A percentile compares a stretch with the other conserved stretches of the same genome.
Evolutionary conservation across 208 protist species (phyloP).

Genomic region (Wallacemonas collosoma): DNA sequence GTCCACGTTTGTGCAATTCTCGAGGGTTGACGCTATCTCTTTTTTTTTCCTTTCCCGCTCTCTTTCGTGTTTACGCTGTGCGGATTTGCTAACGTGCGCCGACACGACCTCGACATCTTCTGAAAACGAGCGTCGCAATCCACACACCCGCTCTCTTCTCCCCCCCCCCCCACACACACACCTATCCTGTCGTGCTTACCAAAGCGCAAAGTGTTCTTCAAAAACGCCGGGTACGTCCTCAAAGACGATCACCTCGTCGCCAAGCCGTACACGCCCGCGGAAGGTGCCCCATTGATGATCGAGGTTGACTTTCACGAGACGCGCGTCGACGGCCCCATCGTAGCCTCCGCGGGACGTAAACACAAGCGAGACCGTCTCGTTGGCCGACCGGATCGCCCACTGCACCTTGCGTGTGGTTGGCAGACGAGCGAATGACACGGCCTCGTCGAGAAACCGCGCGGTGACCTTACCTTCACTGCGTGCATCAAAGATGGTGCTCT

Average conservation of each 20-base stretch:
- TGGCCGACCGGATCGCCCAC: slow-evolving; percentile 27
- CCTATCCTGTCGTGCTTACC: slow-evolving; percentile 16
- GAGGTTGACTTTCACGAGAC: slow-evolving; percentile 34
- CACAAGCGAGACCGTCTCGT: slow-evolving; percentile 23
- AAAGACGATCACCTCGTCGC: slow-evolving; percentile 21
- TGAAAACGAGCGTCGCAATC: too few relatives aligned
- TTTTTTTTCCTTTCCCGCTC: too few relatives aligned
- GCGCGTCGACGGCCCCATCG: slow-evolving; percentile 25
- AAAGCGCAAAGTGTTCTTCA: slow-evolving; percentile 45
- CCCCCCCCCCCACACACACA: too few relatives aligned
- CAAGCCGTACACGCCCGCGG: slow-evolving; percentile 21
- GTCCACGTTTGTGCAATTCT: too few relatives aligned
- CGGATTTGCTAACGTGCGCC: too few relatives aligned
- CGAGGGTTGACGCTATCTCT: too few relatives aligned
- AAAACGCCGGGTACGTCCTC: slow-evolving; percentile 34
- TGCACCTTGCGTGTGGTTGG: slow-evolving; percentile 12
- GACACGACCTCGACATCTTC: too few relatives aligned
- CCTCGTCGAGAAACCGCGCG: slow-evolving; percentile 24
- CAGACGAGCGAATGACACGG: slow-evolving; percentile 21
- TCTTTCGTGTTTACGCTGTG: too few relatives aligned
- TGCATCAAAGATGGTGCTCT: slow-evolving; percentile 31
- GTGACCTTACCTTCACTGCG: slow-evolving; percentile 1
- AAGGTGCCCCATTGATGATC: slow-evolving; percentile 50
- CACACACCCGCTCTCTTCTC: too few relatives aligned
- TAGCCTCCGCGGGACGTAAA: slow-evolving; percentile 34